These are phyloP conservation scores for Orychophragmus violaceus DNA, from an alignment of 345 rosid species.

Conservation along the genomic window DNA sequence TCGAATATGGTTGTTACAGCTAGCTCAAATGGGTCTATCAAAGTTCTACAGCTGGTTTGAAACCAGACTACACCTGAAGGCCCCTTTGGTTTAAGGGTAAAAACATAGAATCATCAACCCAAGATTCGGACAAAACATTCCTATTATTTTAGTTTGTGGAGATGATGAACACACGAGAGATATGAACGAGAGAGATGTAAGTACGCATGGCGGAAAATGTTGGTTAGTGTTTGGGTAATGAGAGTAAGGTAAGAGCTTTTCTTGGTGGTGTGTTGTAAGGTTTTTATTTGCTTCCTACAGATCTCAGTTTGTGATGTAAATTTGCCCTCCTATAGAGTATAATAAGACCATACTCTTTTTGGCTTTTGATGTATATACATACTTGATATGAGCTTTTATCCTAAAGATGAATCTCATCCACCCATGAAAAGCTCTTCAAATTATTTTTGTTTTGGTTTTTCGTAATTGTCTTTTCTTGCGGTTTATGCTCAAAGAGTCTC, in stretches of 20 bases:
- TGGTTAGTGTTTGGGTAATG: too few species aligned
- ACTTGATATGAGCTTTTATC: not conserved
- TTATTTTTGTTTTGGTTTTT: not conserved
- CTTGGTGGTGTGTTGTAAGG: too few species aligned
- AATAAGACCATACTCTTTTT: not conserved
- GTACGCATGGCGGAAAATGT: not conserved
- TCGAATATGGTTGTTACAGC: constrained; percentile 82
- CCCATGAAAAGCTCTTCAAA: not conserved
- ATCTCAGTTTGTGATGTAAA: constrained; percentile 15
- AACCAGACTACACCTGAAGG: not conserved
- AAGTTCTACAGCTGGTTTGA: constrained; percentile 82
- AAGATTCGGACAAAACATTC: not conserved
- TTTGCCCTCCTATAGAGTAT: not conserved
- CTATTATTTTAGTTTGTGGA: too few species aligned
- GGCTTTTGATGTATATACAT: not conserved
- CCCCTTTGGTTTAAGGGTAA: not conserved
- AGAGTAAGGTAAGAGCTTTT: too few species aligned
- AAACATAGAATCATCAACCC: not conserved
- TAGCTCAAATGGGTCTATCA: constrained; percentile 88
- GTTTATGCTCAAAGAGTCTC: not conserved
- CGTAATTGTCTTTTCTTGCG: not conserved
- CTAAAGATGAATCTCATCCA: not conserved
- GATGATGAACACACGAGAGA: too few species aligned
- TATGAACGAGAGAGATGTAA: not conserved
- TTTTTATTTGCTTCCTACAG: not conserved